Evolutionary conservation across 192 early-diverging fungal genomes (phyloP), one percentile per base, ranked within the genome.

Genomic region (Mortierella hygrophila): DNA sequence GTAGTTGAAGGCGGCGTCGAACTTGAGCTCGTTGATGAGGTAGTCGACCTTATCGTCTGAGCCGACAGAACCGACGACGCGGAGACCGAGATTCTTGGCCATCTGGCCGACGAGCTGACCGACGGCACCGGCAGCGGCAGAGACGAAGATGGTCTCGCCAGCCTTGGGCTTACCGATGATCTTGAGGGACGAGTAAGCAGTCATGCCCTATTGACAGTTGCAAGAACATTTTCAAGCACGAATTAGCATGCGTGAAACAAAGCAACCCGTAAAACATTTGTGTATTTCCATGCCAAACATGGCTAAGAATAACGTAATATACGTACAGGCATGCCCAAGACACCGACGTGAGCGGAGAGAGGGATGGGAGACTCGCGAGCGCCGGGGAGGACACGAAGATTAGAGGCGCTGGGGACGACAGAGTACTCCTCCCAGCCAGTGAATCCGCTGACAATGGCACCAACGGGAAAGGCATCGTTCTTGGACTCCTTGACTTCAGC

Each of bases 1-100:
- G 93, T 97, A 97, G 90, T 97, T 97, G 89, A 97, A 95, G 13
- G 91, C 96, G 0, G 88, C 94, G 83, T 97, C 95, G 71, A 94
- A 94, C 26, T 93, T 93, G 68, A 94, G 82, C 26, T 90, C 89
- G 38, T 91, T 88, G 74, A 92, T 84, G 26, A 96, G 88, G 73
- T 89, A 91, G n/a, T 89, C 90, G 35, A 94, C 92, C 77, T 97
- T 97, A 0, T 94, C 94, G 80, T 96, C 96, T 7, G 90, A 89
- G 0, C 96, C 95, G 13, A 94, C 94, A 26, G 91, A 92, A 20
- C 95, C 97, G 49, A 97, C 85, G 8, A 97, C 97, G 29, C 91
- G 89, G 74, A 95, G 89, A 0, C 96, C 97, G 55, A 82, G 79
- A 20, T 86, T 88, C 88, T 97, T 97, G 65, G 93, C 94, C 26